phyloP scores from a whole-genome alignment of 805 yeast genomes.

The Starmera quercuum region DNA sequence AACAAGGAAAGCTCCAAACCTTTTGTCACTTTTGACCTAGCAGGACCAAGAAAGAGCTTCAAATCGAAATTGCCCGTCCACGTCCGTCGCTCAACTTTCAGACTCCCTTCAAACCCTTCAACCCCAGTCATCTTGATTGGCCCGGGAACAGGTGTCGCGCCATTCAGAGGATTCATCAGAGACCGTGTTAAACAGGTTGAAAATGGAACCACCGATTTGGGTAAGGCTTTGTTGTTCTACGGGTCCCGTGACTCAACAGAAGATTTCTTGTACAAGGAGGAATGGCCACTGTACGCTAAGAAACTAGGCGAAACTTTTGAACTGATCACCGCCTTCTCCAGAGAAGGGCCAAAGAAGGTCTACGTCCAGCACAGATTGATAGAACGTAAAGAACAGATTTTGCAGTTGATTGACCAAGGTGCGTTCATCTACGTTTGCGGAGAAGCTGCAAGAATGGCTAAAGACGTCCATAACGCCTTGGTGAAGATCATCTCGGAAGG shows the following conservation, averaged over 20 bases:
- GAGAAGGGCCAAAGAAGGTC: conserved; percentile 56
- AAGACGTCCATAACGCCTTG: conserved; percentile 76
- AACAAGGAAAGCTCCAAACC: conserved; percentile 38
- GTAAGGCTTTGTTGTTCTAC: conserved; percentile 70
- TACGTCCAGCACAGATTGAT: conserved; percentile 80
- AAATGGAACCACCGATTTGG: conserved; percentile 45
- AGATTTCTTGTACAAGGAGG: conserved; percentile 82
- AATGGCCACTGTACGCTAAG: conserved; percentile 75
- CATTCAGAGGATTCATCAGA: conserved; percentile 90
- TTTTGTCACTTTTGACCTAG: conserved; percentile 55
- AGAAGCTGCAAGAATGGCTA: conserved; percentile 93
- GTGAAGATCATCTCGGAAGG: conserved; percentile 52
- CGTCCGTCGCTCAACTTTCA: conserved; percentile 90
- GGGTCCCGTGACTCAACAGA: conserved; percentile 79
- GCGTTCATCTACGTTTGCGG: conserved; percentile 95
- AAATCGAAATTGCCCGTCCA: conserved; percentile 71
- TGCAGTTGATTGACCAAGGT: conserved; percentile 49
- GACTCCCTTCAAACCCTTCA: conserved; percentile 77
- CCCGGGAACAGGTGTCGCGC: conserved; percentile 99
- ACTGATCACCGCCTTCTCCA: conserved; percentile 78
- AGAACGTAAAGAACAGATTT: conserved; percentile 39
- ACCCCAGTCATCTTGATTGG: conserved; percentile 90
- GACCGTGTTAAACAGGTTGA: conserved; percentile 63
- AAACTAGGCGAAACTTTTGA: conserved; percentile 50
- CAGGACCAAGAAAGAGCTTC: conserved; percentile 72